Base-by-base conservation (phyloP, 371 early-diverging fungal genomes). In the Apophysomyces elegans region DNA sequence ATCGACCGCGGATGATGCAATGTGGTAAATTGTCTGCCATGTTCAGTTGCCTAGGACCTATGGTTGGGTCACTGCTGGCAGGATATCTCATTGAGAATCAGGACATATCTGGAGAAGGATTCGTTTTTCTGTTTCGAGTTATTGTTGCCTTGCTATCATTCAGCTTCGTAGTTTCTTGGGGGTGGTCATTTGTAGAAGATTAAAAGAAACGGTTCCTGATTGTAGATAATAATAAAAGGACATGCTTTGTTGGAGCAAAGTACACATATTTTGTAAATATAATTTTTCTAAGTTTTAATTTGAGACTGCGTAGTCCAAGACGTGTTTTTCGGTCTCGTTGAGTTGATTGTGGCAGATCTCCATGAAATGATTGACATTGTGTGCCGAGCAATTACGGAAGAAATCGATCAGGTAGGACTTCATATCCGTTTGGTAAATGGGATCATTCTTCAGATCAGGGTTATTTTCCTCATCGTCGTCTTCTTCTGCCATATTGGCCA, bases 381-480 rank as follows among this genome's bases (percentile, higher is more conserved):
- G 83, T 37, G 79, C 65, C 32, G 83, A 83, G 65, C 88, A 89
- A 66, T 87, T 86, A 41, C 83, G 81, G 82, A 93, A 88, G 76
- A 92, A 93, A n/a, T 87, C 77, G 11, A 84, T 70, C 39, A 93
- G 74, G 62, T 88, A 88, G 35, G 84, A 86, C 80, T 83, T 87
- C 78, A 91, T 80, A 64, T 91, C 87, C 37, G 86, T 78, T 67
- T 91, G 88, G 68, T 88, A 93, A 39, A 93, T 81, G 7, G 91
- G 91, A 71, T 91, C 90, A 11, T 86, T 77, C 65, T 83, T 77
- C 32, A 90, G 63, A 50, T 93, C 93, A 50, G 90, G 84, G 62
- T 93, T 93, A 60, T 88, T 86, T 58, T 88, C 91, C 47, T 88
- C 89, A 63, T 88, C 88, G 21, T 88, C 90, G 4, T 82, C 76